phyloP scores from a whole-genome alignment of 2,329 filamentous ascomycete genomes.

The Microthyrium microscopicum region DNA sequence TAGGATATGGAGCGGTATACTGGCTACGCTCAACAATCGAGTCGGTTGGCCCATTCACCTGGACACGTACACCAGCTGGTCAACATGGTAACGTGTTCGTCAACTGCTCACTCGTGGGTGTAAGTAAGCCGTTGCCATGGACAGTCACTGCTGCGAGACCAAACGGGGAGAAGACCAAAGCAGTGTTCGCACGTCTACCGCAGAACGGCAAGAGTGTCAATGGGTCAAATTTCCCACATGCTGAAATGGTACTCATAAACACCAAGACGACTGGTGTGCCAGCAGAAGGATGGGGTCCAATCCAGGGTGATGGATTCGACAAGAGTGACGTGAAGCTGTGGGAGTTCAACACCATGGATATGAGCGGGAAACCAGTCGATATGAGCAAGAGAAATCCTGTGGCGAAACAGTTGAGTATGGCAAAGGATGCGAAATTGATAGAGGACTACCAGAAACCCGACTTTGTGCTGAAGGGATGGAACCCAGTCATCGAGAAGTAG shows the following conservation, averaged over 20 bases:
- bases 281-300: constrained; percentile 7
- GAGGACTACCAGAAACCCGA: constrained; percentile 7
- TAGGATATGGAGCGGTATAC: constrained; percentile 9
- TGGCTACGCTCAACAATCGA: constrained; percentile 7
- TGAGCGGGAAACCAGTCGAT: constrained; percentile 4
- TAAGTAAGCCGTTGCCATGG: constrained; percentile 7
- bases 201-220: constrained; percentile 2
- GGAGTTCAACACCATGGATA: constrained; percentile 9
- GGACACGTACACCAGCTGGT: constrained; percentile 9
- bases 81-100: constrained; percentile 10
- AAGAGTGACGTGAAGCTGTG: constrained; percentile 8
- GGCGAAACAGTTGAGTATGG: constrained; percentile 6
- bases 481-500: too few relatives aligned
- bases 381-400: constrained; percentile 2
- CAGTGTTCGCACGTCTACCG: constrained; percentile 6
- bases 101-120: constrained; percentile 6
- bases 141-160: constrained; percentile 4
- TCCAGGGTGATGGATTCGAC: constrained; percentile 5
- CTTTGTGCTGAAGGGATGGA: constrained; percentile 9
- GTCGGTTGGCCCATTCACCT: constrained; percentile 6
- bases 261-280: constrained; percentile 7
- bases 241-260: constrained; percentile 9
- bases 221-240: constrained; percentile 7
- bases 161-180: constrained; percentile 4
- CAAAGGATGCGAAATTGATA: constrained; percentile 7